Conservation (phyloP, 2,329 filamentous ascomycete genomes). For the Phaeosphaeria sp. region DNA sequence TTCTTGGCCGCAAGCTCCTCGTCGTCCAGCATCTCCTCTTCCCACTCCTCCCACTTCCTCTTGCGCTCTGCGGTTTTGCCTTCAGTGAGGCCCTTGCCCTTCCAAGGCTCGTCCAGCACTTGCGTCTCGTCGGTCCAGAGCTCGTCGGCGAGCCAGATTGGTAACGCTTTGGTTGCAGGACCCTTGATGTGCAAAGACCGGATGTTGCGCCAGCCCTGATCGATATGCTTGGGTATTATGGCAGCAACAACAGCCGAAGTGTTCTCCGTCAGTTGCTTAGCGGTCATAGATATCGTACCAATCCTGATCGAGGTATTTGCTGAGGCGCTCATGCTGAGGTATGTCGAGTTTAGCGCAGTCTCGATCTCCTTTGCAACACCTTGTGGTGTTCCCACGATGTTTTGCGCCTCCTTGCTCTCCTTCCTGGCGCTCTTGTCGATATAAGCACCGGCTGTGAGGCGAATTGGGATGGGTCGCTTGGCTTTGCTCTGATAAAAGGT, state of each 20-base stretch:
- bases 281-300: conserved; percentile 74
- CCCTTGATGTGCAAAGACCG: conserved; percentile 89
- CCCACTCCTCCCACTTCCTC: conserved; percentile 49
- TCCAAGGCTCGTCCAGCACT: conserved; percentile 64
- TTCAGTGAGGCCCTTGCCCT: conserved; percentile 29
- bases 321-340: conserved; percentile 79
- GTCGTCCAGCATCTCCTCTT: conserved; percentile 46
- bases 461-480: conserved; percentile 88
- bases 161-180: conserved; percentile 83
- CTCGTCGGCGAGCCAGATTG: conserved; percentile 93
- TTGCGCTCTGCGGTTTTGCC: conserved; percentile 41
- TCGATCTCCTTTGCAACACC: conserved; percentile 82
- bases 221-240: conserved; percentile 79
- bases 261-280: conserved; percentile 82
- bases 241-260: conserved; percentile 68
- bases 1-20: conserved; percentile 44
- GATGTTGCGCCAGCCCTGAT: conserved; percentile 87
- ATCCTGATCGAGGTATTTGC: conserved; percentile 83
- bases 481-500: conserved; percentile 84
- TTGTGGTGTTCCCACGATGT: conserved; percentile 62
- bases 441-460: conserved; percentile 69
- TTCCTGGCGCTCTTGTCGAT: conserved; percentile 60
- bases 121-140: conserved; percentile 83
- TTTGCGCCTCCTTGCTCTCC: conserved; percentile 39
- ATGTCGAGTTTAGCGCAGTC: conserved; percentile 75